A percentile compares a stretch with the other conserved stretches of the same genome.
Conservation (phyloP, 192 early-diverging fungal species). For the Coemansia sp. region DNA sequence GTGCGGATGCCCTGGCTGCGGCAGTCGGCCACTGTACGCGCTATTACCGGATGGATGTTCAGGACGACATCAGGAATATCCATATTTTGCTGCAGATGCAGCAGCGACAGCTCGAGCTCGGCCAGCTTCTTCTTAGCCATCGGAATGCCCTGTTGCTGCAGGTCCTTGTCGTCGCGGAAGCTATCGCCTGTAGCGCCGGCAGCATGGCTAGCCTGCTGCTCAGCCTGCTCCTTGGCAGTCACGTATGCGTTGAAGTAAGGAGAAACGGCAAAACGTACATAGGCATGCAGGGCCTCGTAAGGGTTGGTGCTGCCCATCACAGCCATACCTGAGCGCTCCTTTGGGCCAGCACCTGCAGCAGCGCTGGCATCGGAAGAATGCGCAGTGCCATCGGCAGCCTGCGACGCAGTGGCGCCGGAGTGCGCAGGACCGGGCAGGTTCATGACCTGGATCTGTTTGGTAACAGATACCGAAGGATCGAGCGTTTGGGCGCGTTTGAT, state of each 20-base stretch:
- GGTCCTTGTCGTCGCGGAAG: slow-evolving; percentile 62
- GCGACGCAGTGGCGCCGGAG: slow-evolving; percentile 17
- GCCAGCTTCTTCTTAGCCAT: slow-evolving; percentile 99
- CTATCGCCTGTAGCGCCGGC: slow-evolving; percentile 49
- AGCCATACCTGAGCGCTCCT: slow-evolving; percentile 28
- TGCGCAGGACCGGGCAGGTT: slow-evolving; percentile 78
- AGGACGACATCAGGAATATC: slow-evolving; percentile 94
- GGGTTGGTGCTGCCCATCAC: slow-evolving; percentile 56
- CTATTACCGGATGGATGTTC: slow-evolving; percentile 82
- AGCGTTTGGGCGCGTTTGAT: slow-evolving; percentile 76
- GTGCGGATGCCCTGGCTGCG: slow-evolving; percentile 64
- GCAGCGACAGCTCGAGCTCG: slow-evolving; percentile 92
- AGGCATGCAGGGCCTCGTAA: slow-evolving; percentile 88
- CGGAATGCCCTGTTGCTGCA: slow-evolving; percentile 70
- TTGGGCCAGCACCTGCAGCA: neutral
- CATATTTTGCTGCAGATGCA: slow-evolving; percentile 96
- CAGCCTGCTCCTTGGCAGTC: slow-evolving; percentile 64
- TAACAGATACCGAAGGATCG: slow-evolving; percentile 69
- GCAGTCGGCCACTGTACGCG: slow-evolving; percentile 66
- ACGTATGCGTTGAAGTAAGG: slow-evolving; percentile 97
- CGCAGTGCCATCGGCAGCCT: slow-evolving; percentile 1
- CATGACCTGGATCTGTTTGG: slow-evolving; percentile 85
- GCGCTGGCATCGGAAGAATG: neutral
- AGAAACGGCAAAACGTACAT: slow-evolving; percentile 89
- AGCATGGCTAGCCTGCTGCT: slow-evolving; percentile 28